Conservation (phyloP, 345 rosid species). For the Hibiscus syriacus region DNA sequence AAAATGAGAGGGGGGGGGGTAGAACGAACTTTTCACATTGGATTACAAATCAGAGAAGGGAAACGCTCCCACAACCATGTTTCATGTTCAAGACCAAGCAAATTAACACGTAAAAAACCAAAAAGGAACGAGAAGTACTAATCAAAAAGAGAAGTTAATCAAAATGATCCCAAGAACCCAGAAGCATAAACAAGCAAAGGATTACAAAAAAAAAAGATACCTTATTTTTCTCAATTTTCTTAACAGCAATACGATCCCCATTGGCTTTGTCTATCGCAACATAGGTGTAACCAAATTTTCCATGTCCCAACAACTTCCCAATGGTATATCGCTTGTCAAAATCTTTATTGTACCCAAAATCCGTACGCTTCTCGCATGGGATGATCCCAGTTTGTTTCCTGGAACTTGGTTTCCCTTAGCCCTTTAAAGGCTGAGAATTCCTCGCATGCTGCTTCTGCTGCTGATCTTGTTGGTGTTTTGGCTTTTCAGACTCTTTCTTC, state of each 20-base stretch:
- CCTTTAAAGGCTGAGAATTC: constrained; percentile 9
- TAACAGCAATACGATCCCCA: constrained; percentile 80
- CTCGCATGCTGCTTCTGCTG: constrained; percentile 1
- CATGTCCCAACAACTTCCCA: constrained; percentile 81
- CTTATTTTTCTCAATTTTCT: constrained; percentile 81
- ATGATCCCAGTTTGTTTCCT: constrained; percentile 28
- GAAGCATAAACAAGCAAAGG: not conserved
- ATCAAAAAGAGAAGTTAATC: no score
- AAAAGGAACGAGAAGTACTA: not conserved
- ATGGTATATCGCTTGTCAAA: constrained; percentile 55
- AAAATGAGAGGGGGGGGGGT: not conserved
- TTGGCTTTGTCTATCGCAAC: constrained; percentile 62
- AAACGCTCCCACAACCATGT: not conserved
- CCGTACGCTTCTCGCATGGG: constrained; percentile 64
- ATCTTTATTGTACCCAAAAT: constrained; percentile 79
- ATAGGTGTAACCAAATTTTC: constrained; percentile 87
- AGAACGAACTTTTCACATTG: not conserved
- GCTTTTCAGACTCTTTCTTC: not conserved
- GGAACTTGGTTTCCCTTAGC: not conserved
- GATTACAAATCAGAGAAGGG: not conserved
- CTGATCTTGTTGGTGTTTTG: constrained; percentile 3
- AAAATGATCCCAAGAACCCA: no score
- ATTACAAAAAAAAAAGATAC: constrained; percentile 18
- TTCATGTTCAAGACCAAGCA: not conserved
- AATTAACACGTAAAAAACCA: no score